A percentile compares a stretch with the other conserved stretches of the same genome.
phyloP scores from a whole-genome alignment of 1,284 basidiomycete genomes.

The Gomphus sp. region DNA sequence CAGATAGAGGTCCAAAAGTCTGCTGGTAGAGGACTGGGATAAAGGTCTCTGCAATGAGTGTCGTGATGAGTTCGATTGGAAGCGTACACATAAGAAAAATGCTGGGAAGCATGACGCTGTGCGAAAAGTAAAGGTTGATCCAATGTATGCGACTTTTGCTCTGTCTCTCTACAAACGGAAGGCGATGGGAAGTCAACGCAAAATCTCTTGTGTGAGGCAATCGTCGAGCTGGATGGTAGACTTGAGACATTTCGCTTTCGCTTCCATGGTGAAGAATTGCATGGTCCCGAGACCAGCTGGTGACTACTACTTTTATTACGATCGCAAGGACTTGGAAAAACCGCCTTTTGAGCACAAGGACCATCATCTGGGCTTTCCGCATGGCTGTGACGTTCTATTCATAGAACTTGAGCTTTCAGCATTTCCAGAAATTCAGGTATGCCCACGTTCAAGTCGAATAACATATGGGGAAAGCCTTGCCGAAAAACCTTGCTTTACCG shows the following conservation, averaged over 20 bases:
- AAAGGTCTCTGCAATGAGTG: not conserved
- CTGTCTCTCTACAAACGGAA: not conserved
- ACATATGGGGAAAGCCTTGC: constrained; percentile 11
- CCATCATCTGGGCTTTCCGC: not conserved
- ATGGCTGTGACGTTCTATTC: not conserved
- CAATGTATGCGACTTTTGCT: not conserved
- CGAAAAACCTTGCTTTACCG: constrained; percentile 7
- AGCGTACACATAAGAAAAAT: not conserved
- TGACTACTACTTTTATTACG: not conserved
- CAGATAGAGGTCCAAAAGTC: not conserved
- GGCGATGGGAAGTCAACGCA: not conserved
- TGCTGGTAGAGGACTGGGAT: not conserved
- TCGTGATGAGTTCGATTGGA: not conserved
- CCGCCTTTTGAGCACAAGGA: not conserved
- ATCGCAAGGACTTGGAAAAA: not conserved
- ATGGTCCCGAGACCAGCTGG: not conserved
- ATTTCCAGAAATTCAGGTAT: not conserved
- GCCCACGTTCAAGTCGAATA: constrained; percentile 6
- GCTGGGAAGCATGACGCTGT: not conserved
- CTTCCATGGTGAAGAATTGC: not conserved
- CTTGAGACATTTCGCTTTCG: not conserved
- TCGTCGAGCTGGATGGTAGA: not conserved
- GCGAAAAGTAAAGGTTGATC: not conserved
- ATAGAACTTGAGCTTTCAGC: not conserved
- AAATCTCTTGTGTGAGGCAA: not conserved